Conservation (phyloP, 2,329 filamentous ascomycete species). For the Cadophora luteo-olivacea region DNA sequence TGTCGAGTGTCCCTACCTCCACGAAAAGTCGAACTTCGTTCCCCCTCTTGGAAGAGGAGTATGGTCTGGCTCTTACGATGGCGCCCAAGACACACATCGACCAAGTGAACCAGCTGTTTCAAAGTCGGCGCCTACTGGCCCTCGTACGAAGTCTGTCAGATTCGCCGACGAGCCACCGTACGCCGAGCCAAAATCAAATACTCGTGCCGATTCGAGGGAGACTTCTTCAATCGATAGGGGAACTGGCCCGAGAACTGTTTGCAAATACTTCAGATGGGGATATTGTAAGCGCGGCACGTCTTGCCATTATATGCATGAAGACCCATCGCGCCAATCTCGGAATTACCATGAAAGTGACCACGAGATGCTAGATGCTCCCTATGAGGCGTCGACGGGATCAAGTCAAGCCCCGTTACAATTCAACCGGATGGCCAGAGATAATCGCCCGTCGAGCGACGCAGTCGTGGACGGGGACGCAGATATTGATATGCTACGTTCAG, state of each 20-base stretch:
- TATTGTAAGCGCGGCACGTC: neutral
- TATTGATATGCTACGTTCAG: constrained; percentile 16
- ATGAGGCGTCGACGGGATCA: neutral
- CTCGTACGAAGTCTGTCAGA: constrained; percentile 26
- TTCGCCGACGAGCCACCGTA: constrained; percentile 20
- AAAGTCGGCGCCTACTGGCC: neutral
- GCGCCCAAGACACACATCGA: neutral
- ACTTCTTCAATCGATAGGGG: neutral
- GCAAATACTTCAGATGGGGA: neutral
- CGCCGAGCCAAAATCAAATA: neutral
- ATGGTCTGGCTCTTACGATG: neutral
- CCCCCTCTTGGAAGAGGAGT: neutral
- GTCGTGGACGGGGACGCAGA: neutral
- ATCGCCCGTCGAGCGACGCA: neutral
- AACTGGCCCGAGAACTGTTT: neutral
- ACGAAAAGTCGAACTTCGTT: neutral
- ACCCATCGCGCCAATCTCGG: neutral
- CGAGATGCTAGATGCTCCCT: neutral
- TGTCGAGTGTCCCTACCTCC: constrained; percentile 15
- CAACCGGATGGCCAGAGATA: constrained; percentile 2
- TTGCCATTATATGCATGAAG: neutral
- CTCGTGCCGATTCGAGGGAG: constrained; percentile 3
- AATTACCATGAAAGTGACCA: neutral
- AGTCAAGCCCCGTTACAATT: neutral
- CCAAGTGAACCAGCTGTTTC: neutral